Evolutionary conservation across 352 stramenopile species (phyloP).

Genomic region (Phytophthora agathidicida): DNA sequence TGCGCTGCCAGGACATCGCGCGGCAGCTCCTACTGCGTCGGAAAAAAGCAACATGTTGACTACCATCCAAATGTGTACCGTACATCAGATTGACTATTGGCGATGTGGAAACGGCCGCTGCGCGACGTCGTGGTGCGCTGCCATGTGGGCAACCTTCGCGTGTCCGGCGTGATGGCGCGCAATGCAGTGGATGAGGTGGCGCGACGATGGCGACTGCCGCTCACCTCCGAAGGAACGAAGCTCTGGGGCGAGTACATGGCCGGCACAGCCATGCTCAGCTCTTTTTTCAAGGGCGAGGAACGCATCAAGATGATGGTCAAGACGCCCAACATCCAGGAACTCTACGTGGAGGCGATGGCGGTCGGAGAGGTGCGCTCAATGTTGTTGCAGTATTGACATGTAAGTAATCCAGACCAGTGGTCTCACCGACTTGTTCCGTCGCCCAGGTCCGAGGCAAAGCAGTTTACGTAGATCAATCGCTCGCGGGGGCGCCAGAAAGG

Average conservation of each 20-base stretch:
- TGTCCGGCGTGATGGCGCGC: slow-evolving; percentile 77
- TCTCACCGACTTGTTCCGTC: neutral
- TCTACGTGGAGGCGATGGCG: slow-evolving; percentile 81
- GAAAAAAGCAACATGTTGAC: slow-evolving; percentile 54
- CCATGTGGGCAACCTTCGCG: slow-evolving; percentile 82
- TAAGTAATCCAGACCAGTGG: neutral
- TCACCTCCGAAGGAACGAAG: slow-evolving; percentile 48
- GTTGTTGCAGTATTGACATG: neutral
- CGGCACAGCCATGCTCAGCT: slow-evolving; percentile 83
- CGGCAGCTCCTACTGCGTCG: slow-evolving; percentile 52
- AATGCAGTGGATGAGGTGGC: slow-evolving; percentile 60
- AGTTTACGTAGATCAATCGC: slow-evolving; percentile 38
- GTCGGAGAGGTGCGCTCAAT: slow-evolving; percentile 67
- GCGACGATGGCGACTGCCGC: slow-evolving; percentile 58
- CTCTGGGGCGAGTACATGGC: slow-evolving; percentile 91
- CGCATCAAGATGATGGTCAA: slow-evolving; percentile 79
- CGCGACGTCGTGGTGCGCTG: slow-evolving; percentile 75
- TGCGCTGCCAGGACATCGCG: slow-evolving; percentile 53
- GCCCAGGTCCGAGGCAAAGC: slow-evolving; percentile 70
- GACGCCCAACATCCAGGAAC: slow-evolving; percentile 66
- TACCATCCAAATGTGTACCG: neutral
- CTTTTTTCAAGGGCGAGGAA: slow-evolving; percentile 89
- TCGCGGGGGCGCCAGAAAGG: slow-evolving; percentile 24
- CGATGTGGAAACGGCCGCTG: slow-evolving; percentile 58
- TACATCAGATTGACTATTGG: neutral